Percentiles rank a stretch among this genome's conserved stretches.
These are phyloP conservation scores for Microbotryomycetes sp. DNA, from an alignment of 1,284 basidiomycete genomes.

Conservation along the genomic window DNA sequence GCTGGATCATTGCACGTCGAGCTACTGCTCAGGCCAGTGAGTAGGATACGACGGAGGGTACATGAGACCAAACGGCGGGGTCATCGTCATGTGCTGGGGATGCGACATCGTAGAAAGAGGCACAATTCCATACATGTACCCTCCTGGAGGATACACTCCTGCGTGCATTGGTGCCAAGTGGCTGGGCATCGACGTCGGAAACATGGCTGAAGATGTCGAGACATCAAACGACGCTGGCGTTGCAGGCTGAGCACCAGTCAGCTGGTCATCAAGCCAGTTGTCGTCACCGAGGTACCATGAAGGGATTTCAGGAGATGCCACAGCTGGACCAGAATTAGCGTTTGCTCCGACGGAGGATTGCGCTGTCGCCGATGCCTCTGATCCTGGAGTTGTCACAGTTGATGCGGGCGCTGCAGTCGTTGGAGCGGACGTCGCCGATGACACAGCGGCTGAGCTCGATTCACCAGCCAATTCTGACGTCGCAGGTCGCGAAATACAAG, in stretches of 20 bases:
- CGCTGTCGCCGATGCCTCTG: too few species aligned
- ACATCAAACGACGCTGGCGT: not conserved
- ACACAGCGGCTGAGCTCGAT: too few species aligned
- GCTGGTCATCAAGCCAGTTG: not conserved
- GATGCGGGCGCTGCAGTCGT: too few species aligned
- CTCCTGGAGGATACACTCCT: not conserved
- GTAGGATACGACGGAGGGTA: not conserved
- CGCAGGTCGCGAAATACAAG: too few species aligned
- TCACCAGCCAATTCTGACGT: too few species aligned
- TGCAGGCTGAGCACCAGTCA: not conserved
- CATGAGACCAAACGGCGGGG: not conserved
- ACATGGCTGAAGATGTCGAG: not conserved
- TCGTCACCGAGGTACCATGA: not conserved
- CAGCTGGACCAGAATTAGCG: not conserved
- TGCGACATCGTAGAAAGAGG: not conserved
- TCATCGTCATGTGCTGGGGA: not conserved
- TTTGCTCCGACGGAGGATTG: too few species aligned
- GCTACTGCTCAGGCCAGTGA: too few species aligned
- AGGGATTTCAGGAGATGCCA: not conserved
- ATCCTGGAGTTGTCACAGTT: too few species aligned
- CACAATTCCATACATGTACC: not conserved
- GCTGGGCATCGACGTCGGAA: not conserved
- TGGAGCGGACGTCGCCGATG: too few species aligned
- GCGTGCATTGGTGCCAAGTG: not conserved
- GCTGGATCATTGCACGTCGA: too few species aligned